Percentiles rank a stretch among this genome's conserved stretches.
Evolutionary conservation across 208 protist species (phyloP).

Genomic region (Leptomonas seymouri): DNA sequence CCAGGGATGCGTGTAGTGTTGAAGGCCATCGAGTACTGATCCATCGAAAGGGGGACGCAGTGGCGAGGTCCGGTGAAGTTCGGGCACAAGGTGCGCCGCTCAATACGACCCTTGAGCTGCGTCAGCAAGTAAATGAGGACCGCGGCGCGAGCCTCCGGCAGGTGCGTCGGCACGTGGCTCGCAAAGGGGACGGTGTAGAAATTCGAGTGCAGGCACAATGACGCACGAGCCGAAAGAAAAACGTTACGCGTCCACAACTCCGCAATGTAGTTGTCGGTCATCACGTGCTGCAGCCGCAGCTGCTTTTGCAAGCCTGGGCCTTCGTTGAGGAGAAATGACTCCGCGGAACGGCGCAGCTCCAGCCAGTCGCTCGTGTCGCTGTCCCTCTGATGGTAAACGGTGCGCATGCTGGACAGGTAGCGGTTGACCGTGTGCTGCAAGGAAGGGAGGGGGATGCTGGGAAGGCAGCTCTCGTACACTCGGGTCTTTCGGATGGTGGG

Average conservation of each 20-base stretch:
- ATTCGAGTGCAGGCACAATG: constrained; percentile 89
- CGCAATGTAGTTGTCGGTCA: constrained; percentile 75
- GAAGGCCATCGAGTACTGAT: constrained; percentile 85
- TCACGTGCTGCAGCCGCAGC: constrained; percentile 69
- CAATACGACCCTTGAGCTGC: constrained; percentile 67
- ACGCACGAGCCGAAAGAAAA: constrained; percentile 72
- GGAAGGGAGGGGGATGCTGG: constrained; percentile 74
- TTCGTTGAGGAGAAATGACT: constrained; percentile 77
- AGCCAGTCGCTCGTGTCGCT: constrained; percentile 49
- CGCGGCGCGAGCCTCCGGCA: constrained; percentile 69
- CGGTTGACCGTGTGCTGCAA: constrained; percentile 64
- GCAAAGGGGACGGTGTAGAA: constrained; percentile 87
- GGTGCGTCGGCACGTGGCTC: constrained; percentile 44
- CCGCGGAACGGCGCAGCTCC: constrained; percentile 42
- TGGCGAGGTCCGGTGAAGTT: constrained; percentile 49
- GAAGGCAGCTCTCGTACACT: constrained; percentile 73
- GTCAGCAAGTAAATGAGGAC: constrained; percentile 62
- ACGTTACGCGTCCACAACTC: constrained; percentile 92
- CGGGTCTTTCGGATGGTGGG: constrained; percentile 51
- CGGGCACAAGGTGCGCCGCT: constrained; percentile 60
- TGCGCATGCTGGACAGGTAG: constrained; percentile 66
- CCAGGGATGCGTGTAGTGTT: constrained; percentile 86
- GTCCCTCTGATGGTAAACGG: constrained; percentile 44
- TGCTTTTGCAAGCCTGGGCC: constrained; percentile 74
- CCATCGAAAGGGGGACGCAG: constrained; percentile 84